Evolutionary conservation across 306 rosid genomes (phyloP), one percentile per base, ranked within the genome.

Genomic region (Cucurbita moschata): DNA sequence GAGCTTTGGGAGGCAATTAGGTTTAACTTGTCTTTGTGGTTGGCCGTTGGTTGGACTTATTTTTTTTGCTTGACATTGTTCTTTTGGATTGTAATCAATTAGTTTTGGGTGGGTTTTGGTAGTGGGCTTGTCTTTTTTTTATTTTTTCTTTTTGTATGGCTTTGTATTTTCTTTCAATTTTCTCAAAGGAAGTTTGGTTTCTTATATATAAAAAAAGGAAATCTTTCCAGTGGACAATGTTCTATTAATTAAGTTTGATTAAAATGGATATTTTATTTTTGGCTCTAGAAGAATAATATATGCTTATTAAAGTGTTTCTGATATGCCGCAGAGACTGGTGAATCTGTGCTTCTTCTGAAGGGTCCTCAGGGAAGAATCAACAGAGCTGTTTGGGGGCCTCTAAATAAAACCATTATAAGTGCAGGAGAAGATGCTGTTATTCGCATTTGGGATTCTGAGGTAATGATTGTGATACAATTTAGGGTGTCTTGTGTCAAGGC

Each of bases 361-460:
- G 96, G 93, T 14, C 97, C 97, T 71, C 94, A 86, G 72, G 97
- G 98, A 76, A 87, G 98, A 83, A 87, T 94, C 2, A 90, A 90
- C 55, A 88, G 98, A 78, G 98, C 98, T 75, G 79, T 90, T 60
- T 94, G 98, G 98, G 98, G 98, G 16, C 96, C 97, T 2, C 82
- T 94, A 21, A 90, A 90, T 79, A 75, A 44, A 47, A 90, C 96
- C 51, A 89, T 94, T 62, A 84, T 94, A 42, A 94, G 97, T 81
- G 97, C 82, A 0, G 98, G 98, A 59, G 98, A 94, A 89, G 98
- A 94, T 74, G 79, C 95, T 3, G 65, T 88, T 1, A 11, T 94
- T 82, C 95, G 98, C 11, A 82, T 90, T 40, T 94, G 98, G 98
- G 98, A 94, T 80, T 73, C 97, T 66, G 98, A 94, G 97, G 95